Conservation (phyloP, 805 yeast species). For the Lachancea lanzarotensis region DNA sequence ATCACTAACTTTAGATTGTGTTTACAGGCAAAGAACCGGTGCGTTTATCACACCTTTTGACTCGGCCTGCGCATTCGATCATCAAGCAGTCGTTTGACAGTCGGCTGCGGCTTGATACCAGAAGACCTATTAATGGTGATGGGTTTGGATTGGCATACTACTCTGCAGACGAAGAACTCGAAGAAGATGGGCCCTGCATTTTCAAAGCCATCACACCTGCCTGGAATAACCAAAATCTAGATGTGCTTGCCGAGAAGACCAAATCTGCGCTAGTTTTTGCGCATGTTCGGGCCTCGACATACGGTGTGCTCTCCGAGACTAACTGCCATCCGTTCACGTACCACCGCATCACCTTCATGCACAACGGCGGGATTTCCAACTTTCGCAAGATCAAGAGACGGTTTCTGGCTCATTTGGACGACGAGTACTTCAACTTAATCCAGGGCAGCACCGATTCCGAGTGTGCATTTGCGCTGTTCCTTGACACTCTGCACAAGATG, state of each 20-base stretch:
- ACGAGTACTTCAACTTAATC: conserved; percentile 68
- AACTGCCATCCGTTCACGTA: conserved; percentile 95
- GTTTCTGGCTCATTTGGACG: conserved; percentile 65
- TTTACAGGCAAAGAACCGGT: conserved; percentile 89
- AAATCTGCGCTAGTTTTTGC: conserved; percentile 81
- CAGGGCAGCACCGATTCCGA: conserved; percentile 97
- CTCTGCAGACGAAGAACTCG: conserved; percentile 48
- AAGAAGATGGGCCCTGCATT: conserved; percentile 72
- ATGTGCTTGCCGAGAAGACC: conserved; percentile 81
- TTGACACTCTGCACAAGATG: conserved; percentile 67
- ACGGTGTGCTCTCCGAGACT: conserved; percentile 89
- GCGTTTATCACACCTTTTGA: conserved; percentile 74
- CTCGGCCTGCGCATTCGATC: conserved; percentile 94
- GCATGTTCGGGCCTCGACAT: conserved; percentile 93
- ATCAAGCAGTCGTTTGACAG: conserved; percentile 94
- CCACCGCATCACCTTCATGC: conserved; percentile 91
- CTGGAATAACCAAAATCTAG: conserved; percentile 92
- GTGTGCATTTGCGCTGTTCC: conserved; percentile 83
- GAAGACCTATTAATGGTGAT: conserved; percentile 95
- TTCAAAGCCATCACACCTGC: conserved; percentile 97
- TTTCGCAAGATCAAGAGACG: conserved; percentile 68
- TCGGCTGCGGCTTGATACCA: conserved; percentile 73
- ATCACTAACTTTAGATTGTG: conserved; percentile 39
- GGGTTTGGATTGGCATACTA: conserved; percentile 98
- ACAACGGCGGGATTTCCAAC: conserved; percentile 82